Conservation (phyloP, 495 filamentous ascomycete genomes). For the Aspergillus diversus region DNA sequence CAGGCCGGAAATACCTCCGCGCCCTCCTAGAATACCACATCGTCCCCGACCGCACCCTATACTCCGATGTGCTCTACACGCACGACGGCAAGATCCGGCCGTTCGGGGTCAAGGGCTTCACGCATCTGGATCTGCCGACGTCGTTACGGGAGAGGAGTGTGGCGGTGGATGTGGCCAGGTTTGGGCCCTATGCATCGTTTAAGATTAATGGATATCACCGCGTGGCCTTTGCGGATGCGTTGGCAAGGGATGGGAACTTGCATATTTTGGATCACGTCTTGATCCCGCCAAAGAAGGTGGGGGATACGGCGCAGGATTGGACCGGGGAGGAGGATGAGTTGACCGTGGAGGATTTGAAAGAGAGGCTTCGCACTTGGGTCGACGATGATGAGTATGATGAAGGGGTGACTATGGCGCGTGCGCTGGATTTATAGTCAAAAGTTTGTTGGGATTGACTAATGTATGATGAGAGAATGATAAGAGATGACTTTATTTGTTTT, state of each 20-base stretch:
- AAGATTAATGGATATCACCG: constrained; percentile 68
- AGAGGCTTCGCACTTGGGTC: constrained; percentile 54
- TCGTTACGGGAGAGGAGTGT: constrained; percentile 62
- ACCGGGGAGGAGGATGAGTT: constrained; percentile 52
- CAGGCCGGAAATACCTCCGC: constrained; percentile 18
- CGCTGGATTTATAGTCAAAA: too few species aligned
- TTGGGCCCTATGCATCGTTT: constrained; percentile 63
- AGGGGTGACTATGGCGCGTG: not conserved
- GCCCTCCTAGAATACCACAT: constrained; percentile 29
- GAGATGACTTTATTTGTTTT: not conserved
- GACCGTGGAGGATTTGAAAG: constrained; percentile 65
- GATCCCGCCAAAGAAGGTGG: constrained; percentile 68
- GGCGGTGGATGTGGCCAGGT: constrained; percentile 67
- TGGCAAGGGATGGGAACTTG: constrained; percentile 74
- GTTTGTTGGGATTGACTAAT: not conserved
- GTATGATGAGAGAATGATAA: not conserved
- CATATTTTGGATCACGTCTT: constrained; percentile 73
- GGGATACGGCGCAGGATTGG: constrained; percentile 34
- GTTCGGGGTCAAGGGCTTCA: constrained; percentile 37
- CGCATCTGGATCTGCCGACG: constrained; percentile 69
- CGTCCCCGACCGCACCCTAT: constrained; percentile 73
- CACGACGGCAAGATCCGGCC: constrained; percentile 23
- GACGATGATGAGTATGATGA: constrained; percentile 27
- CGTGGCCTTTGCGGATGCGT: constrained; percentile 65
- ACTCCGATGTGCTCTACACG: constrained; percentile 65